A percentile compares a stretch with the other conserved stretches of the same genome.
Evolutionary conservation across 352 stramenopile genomes (phyloP).

Genomic region (Globisporangium megalacanthum): DNA sequence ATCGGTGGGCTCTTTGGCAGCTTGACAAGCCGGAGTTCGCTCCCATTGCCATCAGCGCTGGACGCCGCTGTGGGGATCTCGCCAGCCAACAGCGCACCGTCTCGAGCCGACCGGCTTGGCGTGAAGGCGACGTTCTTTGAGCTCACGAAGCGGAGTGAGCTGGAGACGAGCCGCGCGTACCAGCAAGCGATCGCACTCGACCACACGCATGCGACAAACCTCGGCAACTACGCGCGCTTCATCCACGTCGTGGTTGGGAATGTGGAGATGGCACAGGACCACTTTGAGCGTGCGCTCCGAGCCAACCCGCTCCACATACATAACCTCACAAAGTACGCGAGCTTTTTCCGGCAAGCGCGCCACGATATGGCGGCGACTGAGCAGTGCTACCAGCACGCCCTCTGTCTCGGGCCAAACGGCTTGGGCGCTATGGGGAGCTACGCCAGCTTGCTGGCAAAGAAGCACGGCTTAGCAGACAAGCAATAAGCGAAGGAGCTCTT

Average conservation of each 20-base stretch:
- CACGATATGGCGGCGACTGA: slow-evolving; percentile 21
- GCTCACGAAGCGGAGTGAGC: slow-evolving; percentile 13
- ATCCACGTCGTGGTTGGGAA: slow-evolving; percentile 18
- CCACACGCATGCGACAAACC: slow-evolving; percentile 19
- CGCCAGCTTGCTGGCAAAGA: slow-evolving; percentile 22
- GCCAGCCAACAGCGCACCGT: slow-evolving; percentile 6
- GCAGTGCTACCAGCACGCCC: slow-evolving; percentile 21
- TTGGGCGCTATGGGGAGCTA: slow-evolving; percentile 25
- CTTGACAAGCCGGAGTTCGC: not conserved
- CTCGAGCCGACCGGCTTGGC: slow-evolving; percentile 30
- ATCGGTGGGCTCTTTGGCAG: slow-evolving; percentile 9
- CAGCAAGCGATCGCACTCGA: slow-evolving; percentile 28
- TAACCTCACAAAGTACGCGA: slow-evolving; percentile 26
- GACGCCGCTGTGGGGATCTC: not conserved
- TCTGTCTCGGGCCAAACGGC: slow-evolving; percentile 16
- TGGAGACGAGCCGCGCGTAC: slow-evolving; percentile 26
- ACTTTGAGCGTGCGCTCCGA: slow-evolving; percentile 22
- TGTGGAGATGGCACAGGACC: slow-evolving; percentile 14
- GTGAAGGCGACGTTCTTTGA: slow-evolving; percentile 44
- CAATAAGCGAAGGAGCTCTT: slow-evolving; percentile 16
- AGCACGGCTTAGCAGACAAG: not conserved
- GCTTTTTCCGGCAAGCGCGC: slow-evolving; percentile 23
- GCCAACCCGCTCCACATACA: slow-evolving; percentile 13
- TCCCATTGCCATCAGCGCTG: not conserved
- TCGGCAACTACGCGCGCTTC: slow-evolving; percentile 39